Base-by-base conservation (phyloP, 2,329 filamentous ascomycete species). In the Fusarium dlaminii region DNA sequence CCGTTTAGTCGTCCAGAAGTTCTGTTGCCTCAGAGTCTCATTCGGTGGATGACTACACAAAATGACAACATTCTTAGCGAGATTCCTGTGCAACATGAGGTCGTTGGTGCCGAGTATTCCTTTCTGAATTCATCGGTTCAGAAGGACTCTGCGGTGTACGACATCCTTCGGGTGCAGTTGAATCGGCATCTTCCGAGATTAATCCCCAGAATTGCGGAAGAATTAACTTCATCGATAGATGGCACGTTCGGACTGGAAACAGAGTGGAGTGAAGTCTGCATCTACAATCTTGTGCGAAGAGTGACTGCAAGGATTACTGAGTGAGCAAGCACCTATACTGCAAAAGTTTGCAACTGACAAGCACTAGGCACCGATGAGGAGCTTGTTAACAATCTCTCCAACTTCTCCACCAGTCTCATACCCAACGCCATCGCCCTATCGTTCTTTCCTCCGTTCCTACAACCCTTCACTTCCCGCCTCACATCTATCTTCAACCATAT, bases 171-270 rank as follows among this genome's bases (percentile, higher is more conserved):
- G 0, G 52, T 32, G 2, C 52, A 59, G 12, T 7, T 15, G 18
- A 59, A 59, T 3, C 30, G 27, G 5, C 17, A 45, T 2, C n/a
- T 59, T 2, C 8, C 40, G 0, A 22, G 6, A 1, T 0, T 46
- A 3, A n/a, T 39, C 0, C 32, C 52, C 1, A 27, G 5, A 2
- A n/a, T 39, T 1, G 24, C 17, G 0, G 13, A 27, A 5, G 22
- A 36, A 18, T 8, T 46, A 1, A 17, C 17, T 8, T 1, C 18
- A 1, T 20, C 37, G 5, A 56, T 61, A 15, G 8, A 36, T 2
- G 5, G 15, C 3, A 6, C 4, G 1, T 36, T 43, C 17, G 37
- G 37, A 4, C 8, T 7, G 1, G 7, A 36, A 2, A 6, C 4
- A 4, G 10, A 61, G 4, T 61, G 30, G 20, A 56, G n/a, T 2